Evolutionary conservation across 2,329 filamentous ascomycete genomes (phyloP).

Genomic region (Alternaria rosae): DNA sequence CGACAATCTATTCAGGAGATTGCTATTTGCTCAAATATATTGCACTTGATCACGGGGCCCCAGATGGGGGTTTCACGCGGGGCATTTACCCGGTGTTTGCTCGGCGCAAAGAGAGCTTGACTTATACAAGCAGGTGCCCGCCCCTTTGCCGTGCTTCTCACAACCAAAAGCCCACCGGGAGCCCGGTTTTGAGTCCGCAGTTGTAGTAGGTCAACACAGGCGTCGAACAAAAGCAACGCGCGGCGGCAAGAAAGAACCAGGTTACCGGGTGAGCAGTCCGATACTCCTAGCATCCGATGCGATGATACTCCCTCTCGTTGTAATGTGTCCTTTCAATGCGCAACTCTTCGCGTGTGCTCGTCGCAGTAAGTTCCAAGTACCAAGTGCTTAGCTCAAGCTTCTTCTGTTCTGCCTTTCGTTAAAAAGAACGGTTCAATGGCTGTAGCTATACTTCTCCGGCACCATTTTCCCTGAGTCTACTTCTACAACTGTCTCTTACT

Average conservation of each 20-base stretch:
- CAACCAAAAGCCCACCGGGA: background rate
- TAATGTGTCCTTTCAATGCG: background rate
- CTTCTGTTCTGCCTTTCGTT: background rate
- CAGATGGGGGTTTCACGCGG: slow-evolving; percentile 8
- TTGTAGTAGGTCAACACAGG: background rate
- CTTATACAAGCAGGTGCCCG: slow-evolving; percentile 5
- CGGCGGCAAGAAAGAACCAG: background rate
- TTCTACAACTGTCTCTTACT: background rate
- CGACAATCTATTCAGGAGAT: slow-evolving; percentile 9
- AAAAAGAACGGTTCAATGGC: background rate
- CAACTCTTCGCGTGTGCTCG: background rate
- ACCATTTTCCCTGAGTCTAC: background rate
- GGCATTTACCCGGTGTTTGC: slow-evolving; percentile 20
- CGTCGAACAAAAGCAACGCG: background rate
- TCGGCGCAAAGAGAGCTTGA: slow-evolving; percentile 9
- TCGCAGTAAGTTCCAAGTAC: background rate
- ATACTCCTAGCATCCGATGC: background rate
- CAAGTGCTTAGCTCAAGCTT: background rate
- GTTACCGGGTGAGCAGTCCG: background rate
- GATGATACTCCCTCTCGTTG: background rate
- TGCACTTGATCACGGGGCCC: slow-evolving; percentile 19
- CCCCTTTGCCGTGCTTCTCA: background rate
- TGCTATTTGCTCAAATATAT: slow-evolving; percentile 18
- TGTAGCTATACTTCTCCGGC: background rate
- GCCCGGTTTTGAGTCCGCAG: background rate